Evolutionary conservation across 2,329 filamentous ascomycete species (phyloP).

Genomic region (Byssoonygena ceratinophila): DNA sequence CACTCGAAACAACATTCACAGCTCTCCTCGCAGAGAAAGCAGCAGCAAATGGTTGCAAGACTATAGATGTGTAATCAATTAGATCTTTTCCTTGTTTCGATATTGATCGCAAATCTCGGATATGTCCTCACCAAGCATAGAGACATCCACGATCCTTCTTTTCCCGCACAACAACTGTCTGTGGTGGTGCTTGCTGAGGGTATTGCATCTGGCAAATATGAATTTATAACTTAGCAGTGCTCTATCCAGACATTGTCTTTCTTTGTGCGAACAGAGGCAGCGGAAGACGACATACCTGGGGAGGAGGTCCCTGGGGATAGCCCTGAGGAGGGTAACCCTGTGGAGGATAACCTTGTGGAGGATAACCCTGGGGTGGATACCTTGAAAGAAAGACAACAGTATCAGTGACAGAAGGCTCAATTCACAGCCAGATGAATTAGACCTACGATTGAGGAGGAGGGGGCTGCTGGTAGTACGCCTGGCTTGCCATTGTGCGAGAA

Average conservation of each 20-base stretch:
- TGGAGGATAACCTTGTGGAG: constrained; percentile 27
- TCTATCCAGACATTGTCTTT: not conserved
- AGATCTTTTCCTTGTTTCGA: not conserved
- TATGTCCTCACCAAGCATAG: constrained; percentile 36
- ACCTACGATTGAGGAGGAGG: constrained; percentile 12
- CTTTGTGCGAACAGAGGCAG: not conserved
- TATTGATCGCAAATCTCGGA: not conserved
- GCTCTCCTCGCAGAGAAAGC: constrained; percentile 53
- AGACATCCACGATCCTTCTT: constrained; percentile 45
- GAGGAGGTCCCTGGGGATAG: constrained; percentile 20
- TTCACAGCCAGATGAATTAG: not conserved
- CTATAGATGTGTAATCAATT: constrained; percentile 23
- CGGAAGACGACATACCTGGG: constrained; percentile 21
- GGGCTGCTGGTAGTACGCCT: constrained; percentile 30
- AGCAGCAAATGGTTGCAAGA: constrained; percentile 50
- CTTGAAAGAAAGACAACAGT: not conserved
- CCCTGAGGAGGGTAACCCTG: too few species aligned
- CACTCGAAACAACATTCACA: constrained; percentile 53
- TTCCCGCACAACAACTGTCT: constrained; percentile 23
- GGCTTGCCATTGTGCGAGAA: constrained; percentile 31
- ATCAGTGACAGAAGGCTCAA: not conserved
- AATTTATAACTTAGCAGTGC: not conserved
- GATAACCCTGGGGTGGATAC: constrained; percentile 23
- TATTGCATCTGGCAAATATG: constrained; percentile 35
- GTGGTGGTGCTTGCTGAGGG: constrained; percentile 41